Percentiles rank a stretch among this genome's conserved stretches.
phyloP scores from a whole-genome alignment of 2,329 filamentous ascomycete species.

The Fusarium guadeloupense region DNA sequence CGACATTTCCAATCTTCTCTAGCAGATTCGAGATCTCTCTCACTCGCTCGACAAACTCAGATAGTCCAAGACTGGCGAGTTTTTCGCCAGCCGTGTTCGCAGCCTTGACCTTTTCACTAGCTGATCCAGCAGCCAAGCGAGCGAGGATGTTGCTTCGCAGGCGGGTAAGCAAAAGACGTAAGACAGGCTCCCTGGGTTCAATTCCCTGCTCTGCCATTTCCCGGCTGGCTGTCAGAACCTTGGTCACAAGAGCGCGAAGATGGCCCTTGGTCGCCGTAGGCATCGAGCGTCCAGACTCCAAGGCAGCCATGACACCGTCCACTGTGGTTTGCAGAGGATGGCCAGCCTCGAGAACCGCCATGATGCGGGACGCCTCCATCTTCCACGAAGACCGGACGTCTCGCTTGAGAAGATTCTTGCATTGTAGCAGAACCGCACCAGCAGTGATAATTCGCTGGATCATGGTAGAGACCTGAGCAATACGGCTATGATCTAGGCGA shows the following conservation, averaged over 20 bases:
- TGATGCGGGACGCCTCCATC: conserved; percentile 75
- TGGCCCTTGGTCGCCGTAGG: conserved; percentile 68
- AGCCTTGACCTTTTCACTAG: conserved; percentile 75
- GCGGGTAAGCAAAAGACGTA: conserved; percentile 74
- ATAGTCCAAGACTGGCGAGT: conserved; percentile 73
- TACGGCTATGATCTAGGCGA: conserved; percentile 71
- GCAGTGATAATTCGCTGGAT: conserved; percentile 72
- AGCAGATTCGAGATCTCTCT: conserved; percentile 75
- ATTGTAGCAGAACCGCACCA: conserved; percentile 78
- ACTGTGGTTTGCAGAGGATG: conserved; percentile 62
- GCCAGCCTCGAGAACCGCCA: conserved; percentile 70
- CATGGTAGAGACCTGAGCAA: conserved; percentile 54
- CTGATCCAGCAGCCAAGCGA: conserved; percentile 71
- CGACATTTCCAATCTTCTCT: conserved; percentile 70
- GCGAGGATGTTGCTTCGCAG: conserved; percentile 72
- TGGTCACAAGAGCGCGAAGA: conserved; percentile 65
- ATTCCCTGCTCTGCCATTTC: conserved; percentile 54
- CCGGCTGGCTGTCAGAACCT: conserved; percentile 61
- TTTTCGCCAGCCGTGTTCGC: conserved; percentile 75
- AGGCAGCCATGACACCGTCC: conserved; percentile 69
- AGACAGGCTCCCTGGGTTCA: conserved; percentile 63
- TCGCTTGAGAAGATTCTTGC: conserved; percentile 84
- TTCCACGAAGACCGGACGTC: conserved; percentile 83
- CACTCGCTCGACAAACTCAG: conserved; percentile 77
- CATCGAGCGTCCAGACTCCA: conserved; percentile 72